phyloP scores from a whole-genome alignment of 2,329 filamentous ascomycete genomes.

The Colletotrichum tropicale region DNA sequence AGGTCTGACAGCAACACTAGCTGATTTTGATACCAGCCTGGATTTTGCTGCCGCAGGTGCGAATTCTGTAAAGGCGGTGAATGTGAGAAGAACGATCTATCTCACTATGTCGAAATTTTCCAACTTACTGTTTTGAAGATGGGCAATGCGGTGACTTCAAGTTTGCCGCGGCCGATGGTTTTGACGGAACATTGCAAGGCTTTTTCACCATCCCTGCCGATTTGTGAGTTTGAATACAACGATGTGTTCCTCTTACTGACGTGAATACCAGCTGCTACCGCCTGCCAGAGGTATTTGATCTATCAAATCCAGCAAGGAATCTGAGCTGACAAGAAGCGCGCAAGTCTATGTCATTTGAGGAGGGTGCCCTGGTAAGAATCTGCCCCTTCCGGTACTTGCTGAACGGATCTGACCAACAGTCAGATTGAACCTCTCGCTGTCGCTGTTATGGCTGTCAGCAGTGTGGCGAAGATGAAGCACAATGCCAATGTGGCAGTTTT shows the following conservation, averaged over 20 bases:
- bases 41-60: background rate
- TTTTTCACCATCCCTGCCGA: background rate
- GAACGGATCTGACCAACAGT: background rate
- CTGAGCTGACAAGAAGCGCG: background rate
- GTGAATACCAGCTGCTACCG: background rate
- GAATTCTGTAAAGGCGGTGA: background rate
- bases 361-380: background rate
- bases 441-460: background rate
- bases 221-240: background rate
- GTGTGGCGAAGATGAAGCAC: background rate
- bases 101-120: background rate
- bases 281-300: background rate
- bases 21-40: background rate
- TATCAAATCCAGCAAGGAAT: background rate
- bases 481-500: background rate
- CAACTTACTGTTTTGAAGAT: background rate
- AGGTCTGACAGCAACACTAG: background rate
- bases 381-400: background rate
- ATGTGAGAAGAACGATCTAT: background rate
- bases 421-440: background rate
- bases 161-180: background rate
- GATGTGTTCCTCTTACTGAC: background rate
- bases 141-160: background rate
- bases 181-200: background rate
- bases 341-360: background rate